These are phyloP conservation scores for Scedosporium dehoogii DNA, from an alignment of 2,329 filamentous ascomycete genomes.

Conservation along the genomic window DNA sequence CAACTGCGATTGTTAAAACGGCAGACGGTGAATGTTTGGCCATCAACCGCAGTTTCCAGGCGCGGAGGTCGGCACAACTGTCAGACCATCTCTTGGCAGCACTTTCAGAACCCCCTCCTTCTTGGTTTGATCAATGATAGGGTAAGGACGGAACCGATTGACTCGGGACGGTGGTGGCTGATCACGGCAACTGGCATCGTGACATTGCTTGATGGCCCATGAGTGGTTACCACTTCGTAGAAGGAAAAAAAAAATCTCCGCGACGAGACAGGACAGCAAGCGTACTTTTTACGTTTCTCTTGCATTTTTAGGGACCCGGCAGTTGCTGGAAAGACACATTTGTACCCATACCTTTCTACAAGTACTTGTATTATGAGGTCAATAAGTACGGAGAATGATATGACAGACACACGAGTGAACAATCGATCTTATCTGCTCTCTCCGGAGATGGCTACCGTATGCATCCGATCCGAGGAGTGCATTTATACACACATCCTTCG, in stretches of 20 bases:
- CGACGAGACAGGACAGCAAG: neutral
- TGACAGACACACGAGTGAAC: no score
- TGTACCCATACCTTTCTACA: no score
- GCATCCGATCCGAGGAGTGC: no score
- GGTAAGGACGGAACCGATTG: no score
- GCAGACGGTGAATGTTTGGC: neutral
- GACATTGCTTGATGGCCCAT: neutral
- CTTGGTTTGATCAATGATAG: neutral
- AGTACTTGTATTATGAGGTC: no score
- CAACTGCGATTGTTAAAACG: neutral
- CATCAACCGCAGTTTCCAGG: neutral
- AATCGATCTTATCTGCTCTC: no score
- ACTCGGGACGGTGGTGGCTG: neutral
- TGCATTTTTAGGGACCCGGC: no score
- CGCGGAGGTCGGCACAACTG: neutral
- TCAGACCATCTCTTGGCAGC: neutral
- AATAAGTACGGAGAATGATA: no score
- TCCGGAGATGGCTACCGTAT: no score
- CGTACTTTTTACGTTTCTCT: no score
- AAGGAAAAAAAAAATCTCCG: neutral
- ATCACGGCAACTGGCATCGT: neutral
- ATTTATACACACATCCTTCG: no score
- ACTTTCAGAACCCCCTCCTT: neutral
- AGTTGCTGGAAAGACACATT: no score
- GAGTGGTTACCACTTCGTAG: neutral